Base-by-base conservation (phyloP, 371 early-diverging fungal genomes). In the Mucor velutinosus region DNA sequence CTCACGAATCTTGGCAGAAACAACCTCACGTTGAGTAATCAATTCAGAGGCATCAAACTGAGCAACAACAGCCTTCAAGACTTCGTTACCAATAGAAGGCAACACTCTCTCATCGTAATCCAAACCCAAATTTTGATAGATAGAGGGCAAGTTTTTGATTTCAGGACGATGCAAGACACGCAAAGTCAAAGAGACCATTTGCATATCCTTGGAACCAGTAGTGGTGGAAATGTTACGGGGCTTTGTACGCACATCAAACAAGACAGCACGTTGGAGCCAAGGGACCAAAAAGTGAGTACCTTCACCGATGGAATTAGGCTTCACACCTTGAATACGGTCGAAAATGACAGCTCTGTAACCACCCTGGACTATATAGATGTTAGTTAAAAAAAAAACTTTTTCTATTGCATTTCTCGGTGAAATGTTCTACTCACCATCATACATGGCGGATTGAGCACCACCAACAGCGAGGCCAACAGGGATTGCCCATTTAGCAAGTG, bases 61-160 rank as follows among this genome's bases (percentile, higher is more conserved):
- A 29, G 99, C 99, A 15, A 99, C 98, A 60, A 97, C 91, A 64
- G 95, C 86, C 90, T 99, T 99, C 72, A 98, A 87, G 29, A 99
- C 98, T 84, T 99, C 99, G 86, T 99, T 99, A 76, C 98, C 99
- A 76, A 99, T 98, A 65, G 94, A 94, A 35, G 99, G 99, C 69
- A 99, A 86, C 19, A 98, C 98, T 69, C 98, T 86, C 78, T 99
- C 99, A 73, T 98, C 98, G 72, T 97, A 99, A 80, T 99, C 99
- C 64, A 89, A 72, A 56, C 99, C 99, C 60, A 98, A 82, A 64
- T 86, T 90, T 81, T 94, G 94, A 81, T 97, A 97, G 74, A 99
- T 93, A 47, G 70, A 69, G n/a, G 96, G 89, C 60, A 99, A 85
- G 30, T 87, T 82, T 30, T 82, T 78, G 74, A 90, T 75, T 53